Conservation (phyloP, 2,329 filamentous ascomycete genomes). For the Xylariaceae sp. region DNA sequence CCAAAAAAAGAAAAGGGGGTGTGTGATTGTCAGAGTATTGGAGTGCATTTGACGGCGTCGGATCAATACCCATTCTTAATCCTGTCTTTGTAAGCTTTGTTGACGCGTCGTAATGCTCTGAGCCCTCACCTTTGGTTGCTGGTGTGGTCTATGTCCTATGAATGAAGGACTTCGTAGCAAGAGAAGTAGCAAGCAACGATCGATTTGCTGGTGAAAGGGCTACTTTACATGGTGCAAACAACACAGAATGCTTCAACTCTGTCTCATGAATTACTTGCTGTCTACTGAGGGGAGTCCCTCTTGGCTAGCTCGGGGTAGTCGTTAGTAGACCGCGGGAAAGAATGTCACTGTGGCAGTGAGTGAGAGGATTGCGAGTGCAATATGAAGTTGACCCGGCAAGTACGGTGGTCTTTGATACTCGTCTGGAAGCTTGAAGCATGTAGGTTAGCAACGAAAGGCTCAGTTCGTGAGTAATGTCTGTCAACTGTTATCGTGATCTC, state of each 20-base stretch:
- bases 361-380: too few species aligned
- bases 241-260: neutral
- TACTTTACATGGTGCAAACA: neutral
- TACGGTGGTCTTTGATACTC: neutral
- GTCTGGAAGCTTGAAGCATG: neutral
- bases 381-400: neutral
- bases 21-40: slow-evolving; percentile 15
- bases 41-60: slow-evolving; percentile 30
- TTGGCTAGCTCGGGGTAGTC: too few species aligned
- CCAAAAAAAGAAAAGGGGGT: neutral
- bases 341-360: too few species aligned
- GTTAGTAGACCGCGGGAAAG: too few species aligned
- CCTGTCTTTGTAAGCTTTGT: neutral
- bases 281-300: too few species aligned
- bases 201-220: neutral
- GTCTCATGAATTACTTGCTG: neutral
- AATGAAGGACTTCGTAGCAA: neutral
- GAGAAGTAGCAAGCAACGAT: neutral
- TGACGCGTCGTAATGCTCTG: neutral
- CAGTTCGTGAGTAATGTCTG: neutral
- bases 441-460: neutral
- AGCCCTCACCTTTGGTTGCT: neutral
- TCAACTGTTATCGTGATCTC: neutral
- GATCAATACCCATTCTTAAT: slow-evolving; percentile 25
- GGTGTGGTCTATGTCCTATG: neutral